phyloP scores from a whole-genome alignment of 495 filamentous ascomycete species.

The Penicillium antarcticum region DNA sequence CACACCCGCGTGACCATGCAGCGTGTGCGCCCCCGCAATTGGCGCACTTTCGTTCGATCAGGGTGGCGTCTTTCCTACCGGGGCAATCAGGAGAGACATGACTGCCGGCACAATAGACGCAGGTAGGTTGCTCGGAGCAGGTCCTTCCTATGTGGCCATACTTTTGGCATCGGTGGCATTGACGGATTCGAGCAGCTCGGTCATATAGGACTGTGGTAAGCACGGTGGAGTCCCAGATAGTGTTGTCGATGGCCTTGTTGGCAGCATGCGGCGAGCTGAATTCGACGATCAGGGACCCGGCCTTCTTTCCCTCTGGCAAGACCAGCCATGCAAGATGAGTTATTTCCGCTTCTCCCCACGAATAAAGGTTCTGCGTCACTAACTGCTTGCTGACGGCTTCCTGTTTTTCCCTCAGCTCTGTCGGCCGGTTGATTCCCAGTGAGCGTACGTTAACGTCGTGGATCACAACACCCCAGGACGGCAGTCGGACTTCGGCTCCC shows the following conservation, averaged over 20 bases:
- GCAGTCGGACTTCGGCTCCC: neutral
- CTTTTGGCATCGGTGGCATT: constrained; percentile 1
- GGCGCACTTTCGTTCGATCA: neutral
- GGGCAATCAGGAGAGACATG: constrained; percentile 3
- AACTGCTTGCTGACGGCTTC: neutral
- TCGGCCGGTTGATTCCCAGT: neutral
- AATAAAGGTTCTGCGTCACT: neutral
- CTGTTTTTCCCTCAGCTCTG: neutral
- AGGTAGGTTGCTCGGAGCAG: neutral
- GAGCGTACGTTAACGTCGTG: neutral
- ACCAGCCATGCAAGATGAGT: neutral
- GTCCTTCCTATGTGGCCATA: constrained; percentile 5
- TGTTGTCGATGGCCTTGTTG: neutral
- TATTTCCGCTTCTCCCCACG: neutral
- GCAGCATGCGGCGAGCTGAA: neutral
- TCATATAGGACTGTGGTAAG: neutral
- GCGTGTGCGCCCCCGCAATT: constrained; percentile 5
- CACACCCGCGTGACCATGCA: neutral
- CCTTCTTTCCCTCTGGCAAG: neutral
- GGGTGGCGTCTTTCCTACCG: neutral
- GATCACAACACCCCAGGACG: neutral
- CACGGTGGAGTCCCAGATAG: neutral
- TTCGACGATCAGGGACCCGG: neutral
- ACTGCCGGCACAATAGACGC: neutral
- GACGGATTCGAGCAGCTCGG: neutral